These are phyloP conservation scores for Colletotrichum scovillei DNA, from an alignment of 2,329 filamentous ascomycete species.

Conservation along the genomic window DNA sequence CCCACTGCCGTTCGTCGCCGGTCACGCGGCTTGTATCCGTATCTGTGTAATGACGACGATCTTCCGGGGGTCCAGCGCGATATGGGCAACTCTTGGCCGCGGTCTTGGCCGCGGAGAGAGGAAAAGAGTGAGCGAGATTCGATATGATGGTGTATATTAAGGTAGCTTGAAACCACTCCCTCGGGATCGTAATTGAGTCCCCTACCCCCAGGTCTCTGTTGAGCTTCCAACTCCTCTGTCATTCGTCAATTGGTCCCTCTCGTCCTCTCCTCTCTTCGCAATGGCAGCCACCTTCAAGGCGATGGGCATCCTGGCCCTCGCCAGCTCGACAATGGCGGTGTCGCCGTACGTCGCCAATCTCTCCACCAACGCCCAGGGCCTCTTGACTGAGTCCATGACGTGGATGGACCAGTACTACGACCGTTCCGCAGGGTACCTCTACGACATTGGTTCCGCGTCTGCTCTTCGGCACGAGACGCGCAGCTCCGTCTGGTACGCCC, in stretches of 20 bases:
- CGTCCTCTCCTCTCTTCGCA: background rate
- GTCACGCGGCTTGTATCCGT: constrained; percentile 15
- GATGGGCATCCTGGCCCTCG: constrained; percentile 18
- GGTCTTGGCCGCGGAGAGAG: constrained; percentile 11
- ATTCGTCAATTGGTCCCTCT: background rate
- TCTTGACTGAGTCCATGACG: constrained; percentile 63
- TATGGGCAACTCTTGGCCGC: background rate
- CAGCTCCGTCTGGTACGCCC: constrained; percentile 68
- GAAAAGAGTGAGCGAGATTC: background rate
- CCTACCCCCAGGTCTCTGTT: background rate
- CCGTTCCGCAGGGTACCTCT: constrained; percentile 61
- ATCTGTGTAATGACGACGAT: constrained; percentile 19
- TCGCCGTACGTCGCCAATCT: constrained; percentile 36
- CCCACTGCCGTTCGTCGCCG: background rate
- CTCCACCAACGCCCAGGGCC: constrained; percentile 46
- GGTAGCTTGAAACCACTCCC: background rate
- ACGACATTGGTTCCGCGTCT: constrained; percentile 55
- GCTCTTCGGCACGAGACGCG: constrained; percentile 67
- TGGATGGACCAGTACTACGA: constrained; percentile 69
- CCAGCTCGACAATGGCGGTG: constrained; percentile 19
- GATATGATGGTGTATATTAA: constrained; percentile 15
- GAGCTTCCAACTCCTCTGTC: background rate
- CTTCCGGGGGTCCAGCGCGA: background rate
- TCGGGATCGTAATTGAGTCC: background rate
- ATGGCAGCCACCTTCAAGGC: constrained; percentile 28